Evolutionary conservation across 306 rosid genomes (phyloP), one percentile per base, ranked within the genome.

Genomic region (Sindora glabra): DNA sequence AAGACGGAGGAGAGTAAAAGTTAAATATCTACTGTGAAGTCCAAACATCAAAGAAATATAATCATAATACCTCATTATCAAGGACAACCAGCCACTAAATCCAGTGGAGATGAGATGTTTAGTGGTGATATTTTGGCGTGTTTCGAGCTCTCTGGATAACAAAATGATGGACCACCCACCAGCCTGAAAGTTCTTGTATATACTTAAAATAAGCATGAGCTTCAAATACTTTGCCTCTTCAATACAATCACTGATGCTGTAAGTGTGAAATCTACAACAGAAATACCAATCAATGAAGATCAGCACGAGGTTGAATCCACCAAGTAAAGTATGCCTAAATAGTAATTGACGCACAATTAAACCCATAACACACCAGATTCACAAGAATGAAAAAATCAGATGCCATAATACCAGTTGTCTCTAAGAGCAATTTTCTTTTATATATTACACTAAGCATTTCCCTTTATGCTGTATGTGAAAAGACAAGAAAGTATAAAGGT

Each of bases 101-200:
- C 97, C 97, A 2, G 77, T 75, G 40, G 90, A 65, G 57, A 60
- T 19, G 70, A 90, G 95, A 52, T 44, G 59, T 64, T 78, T 71
- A 48, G 36, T 56, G 46, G 86, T 80, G 65, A 70, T 55, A 52
- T 84, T 82, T 59, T 67, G 66, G 52, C 56, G 65, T 26, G 48
- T 74, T 46, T 25, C 73, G 11, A 82, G 62, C 42, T 77, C 74
- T 79, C 95, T 84, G 30, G 94, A 84, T 29, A 82, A 30, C 61
- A 87, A 71, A 64, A 79, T 74, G 58, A 87, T 62, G n/a, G 94
- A 73, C 95, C 97, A 90, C 9, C 95, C 83, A 23, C 62, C 56
- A 69, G 76, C 62, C 56, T 73, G 69, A 46, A 90, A 85, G 68
- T 82, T 75, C 65, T 10, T 61, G 75, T 62, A 80, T 44, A 82